A percentile compares a stretch with the other conserved stretches of the same genome.
Conservation (phyloP, 2,329 filamentous ascomycete species). For the Neofusicoccum laricinum region DNA sequence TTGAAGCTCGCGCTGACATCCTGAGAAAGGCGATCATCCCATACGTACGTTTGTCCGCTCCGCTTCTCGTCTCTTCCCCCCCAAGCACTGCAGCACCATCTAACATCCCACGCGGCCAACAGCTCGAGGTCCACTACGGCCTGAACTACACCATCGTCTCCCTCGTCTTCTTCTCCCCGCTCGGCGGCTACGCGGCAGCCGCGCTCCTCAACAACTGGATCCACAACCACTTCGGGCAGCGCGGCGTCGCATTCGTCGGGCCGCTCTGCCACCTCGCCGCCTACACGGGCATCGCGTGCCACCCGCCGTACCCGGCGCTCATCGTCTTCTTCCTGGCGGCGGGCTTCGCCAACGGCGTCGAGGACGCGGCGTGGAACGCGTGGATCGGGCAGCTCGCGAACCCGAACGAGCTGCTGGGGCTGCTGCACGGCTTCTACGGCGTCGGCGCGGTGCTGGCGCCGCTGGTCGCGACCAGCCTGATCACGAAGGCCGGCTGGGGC, state of each 20-base stretch:
- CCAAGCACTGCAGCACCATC: too few relatives aligned
- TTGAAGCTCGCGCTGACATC: background rate
- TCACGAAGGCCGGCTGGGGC: conserved; percentile 57
- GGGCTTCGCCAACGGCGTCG: conserved; percentile 69
- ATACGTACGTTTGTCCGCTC: conserved; percentile 35
- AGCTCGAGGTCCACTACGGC: conserved; percentile 62
- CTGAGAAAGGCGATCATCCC: conserved; percentile 43
- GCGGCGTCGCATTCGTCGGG: conserved; percentile 66
- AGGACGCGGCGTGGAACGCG: conserved; percentile 60
- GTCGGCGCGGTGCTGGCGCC: conserved; percentile 68
- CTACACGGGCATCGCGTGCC: conserved; percentile 63
- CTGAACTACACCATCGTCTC: conserved; percentile 63
- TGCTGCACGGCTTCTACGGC: conserved; percentile 71
- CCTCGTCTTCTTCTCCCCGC: conserved; percentile 65
- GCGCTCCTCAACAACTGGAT: conserved; percentile 40
- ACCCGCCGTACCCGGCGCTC: conserved; percentile 67
- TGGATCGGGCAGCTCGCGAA: conserved; percentile 70
- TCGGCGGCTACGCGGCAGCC: conserved; percentile 50
- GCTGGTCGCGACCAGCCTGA: conserved; percentile 69
- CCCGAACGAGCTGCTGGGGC: conserved; percentile 69
- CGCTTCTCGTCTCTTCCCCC: too few relatives aligned
- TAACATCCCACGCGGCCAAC: background rate
- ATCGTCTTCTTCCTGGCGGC: conserved; percentile 63
- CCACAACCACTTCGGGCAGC: conserved; percentile 58
- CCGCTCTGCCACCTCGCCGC: conserved; percentile 61